Conservation (phyloP, 2,329 filamentous ascomycete genomes). For the Aschersonia sp. region DNA sequence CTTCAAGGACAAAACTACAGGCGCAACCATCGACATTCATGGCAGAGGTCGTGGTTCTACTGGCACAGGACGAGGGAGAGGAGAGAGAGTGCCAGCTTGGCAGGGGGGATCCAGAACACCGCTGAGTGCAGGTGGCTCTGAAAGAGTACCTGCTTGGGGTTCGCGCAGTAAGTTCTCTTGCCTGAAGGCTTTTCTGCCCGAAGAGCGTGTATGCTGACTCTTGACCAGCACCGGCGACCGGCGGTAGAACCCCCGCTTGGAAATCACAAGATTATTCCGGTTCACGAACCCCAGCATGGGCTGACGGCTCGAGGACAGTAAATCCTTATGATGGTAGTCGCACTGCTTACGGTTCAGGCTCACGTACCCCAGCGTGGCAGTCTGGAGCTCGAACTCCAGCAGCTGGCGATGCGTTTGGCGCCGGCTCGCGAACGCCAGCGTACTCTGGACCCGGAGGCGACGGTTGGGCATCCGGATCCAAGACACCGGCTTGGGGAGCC, state of each 20-base stretch:
- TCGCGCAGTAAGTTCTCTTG: slow-evolving; percentile 44
- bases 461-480: slow-evolving; percentile 52
- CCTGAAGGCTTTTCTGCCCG: neutral
- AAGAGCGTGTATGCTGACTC: neutral
- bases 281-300: slow-evolving; percentile 57
- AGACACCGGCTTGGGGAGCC: slow-evolving; percentile 60
- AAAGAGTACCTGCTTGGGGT: slow-evolving; percentile 67
- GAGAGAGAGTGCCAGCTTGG: slow-evolving; percentile 39
- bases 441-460: slow-evolving; percentile 38
- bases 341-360: slow-evolving; percentile 63
- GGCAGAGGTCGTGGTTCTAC: slow-evolving; percentile 31
- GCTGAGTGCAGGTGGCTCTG: slow-evolving; percentile 41
- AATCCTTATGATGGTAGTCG: slow-evolving; percentile 61
- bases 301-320: slow-evolving; percentile 50
- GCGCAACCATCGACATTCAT: slow-evolving; percentile 61
- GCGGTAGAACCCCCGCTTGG: slow-evolving; percentile 50
- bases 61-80: slow-evolving; percentile 29
- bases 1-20: slow-evolving; percentile 74
- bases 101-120: slow-evolving; percentile 55
- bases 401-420: slow-evolving; percentile 42
- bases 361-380: slow-evolving; percentile 64
- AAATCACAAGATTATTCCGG: slow-evolving; percentile 36
- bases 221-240: slow-evolving; percentile 35
- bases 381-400: slow-evolving; percentile 62
- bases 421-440: slow-evolving; percentile 54